Base-by-base conservation (phyloP, 495 filamentous ascomycete genomes). In the Cairneyella variabilis region DNA sequence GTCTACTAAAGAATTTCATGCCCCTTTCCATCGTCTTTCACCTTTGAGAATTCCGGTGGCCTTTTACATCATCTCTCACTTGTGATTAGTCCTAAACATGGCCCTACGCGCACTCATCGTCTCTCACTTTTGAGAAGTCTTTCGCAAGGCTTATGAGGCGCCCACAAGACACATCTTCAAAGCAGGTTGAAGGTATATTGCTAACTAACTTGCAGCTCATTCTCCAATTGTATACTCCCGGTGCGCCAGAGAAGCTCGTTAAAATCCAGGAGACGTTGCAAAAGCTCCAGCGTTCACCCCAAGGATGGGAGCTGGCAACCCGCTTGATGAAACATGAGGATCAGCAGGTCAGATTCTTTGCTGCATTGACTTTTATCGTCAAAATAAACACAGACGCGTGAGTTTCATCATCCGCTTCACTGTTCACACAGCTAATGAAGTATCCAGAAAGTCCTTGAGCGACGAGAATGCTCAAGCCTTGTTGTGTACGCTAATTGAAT, bases 291-390 rank as follows among this genome's bases (percentile, higher is more conserved):
- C 80, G 81, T 58, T 85, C 87, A 5, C 73, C 83, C 0, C 73
- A 88, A 61, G 93, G 90, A 46, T 97, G 91, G 92, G 77, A 86
- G 50, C 74, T 97, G 14, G 91, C 89, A 8, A 80, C 91, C 61
- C 77, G 76, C 16, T 76, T 97, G 11, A 70, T 96, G 17, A 63
- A 70, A 26, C 81, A 76, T 54, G 70, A 77, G 2, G 80, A 83
- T 59, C 77, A 84, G 25, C 82, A 90, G 45, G 82, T 91, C 61
- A 83, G 86, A 36, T 98, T 97, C 72, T 96, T 91, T 66, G 93
- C 88, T n/a, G 93, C 92, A 26, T 75, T 95, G 54, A 97, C 91
- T 0, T 89, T 96, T 61, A 93, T 85, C 14, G 84, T 97, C 42
- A 97, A 97, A 70, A 75, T 97, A 44, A 96, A 97, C 58, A 78